Conservation (phyloP, 306 rosid genomes). For the Begonia loranthoides region DNA sequence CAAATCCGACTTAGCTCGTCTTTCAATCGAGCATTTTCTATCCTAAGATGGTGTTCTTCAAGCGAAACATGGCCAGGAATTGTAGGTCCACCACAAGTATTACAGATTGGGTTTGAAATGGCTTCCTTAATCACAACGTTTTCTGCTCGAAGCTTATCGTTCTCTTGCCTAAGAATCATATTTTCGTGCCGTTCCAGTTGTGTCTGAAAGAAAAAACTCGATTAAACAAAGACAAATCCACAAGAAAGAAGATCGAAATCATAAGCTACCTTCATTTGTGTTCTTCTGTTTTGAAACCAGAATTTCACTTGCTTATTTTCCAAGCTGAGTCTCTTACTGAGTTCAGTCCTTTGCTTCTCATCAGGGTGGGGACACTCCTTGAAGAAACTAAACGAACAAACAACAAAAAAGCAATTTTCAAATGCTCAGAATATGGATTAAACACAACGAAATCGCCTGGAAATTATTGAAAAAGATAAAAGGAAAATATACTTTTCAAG, state of each 20-base stretch:
- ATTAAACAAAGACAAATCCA: not conserved
- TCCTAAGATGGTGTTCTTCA: conserved; percentile 70
- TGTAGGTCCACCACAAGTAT: conserved; percentile 70
- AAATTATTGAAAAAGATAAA: conserved; percentile 4
- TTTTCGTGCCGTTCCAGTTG: conserved; percentile 90
- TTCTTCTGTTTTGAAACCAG: conserved; percentile 91
- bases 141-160: conserved; percentile 79
- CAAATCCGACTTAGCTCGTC: conserved; percentile 56
- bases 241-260: conserved; percentile 1
- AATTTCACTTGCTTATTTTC: conserved; percentile 82
- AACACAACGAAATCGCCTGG: conserved; percentile 3
- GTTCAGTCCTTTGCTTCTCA: conserved; percentile 80
- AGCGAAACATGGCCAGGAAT: conserved; percentile 62
- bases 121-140: conserved; percentile 59
- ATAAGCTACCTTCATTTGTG: conserved; percentile 73
- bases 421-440: too few relatives aligned
- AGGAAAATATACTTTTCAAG: conserved; percentile 55
- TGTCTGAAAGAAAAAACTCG: conserved; percentile 35
- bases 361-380: conserved; percentile 90
- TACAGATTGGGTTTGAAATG: conserved; percentile 51
- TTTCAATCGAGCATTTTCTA: conserved; percentile 65
- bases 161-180: conserved; percentile 62
- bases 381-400: conserved; percentile 50
- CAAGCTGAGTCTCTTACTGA: conserved; percentile 55
- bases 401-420: conserved; percentile 4